Conservation (phyloP, 2,329 filamentous ascomycete genomes). For the Ampelomyces quisqualis region DNA sequence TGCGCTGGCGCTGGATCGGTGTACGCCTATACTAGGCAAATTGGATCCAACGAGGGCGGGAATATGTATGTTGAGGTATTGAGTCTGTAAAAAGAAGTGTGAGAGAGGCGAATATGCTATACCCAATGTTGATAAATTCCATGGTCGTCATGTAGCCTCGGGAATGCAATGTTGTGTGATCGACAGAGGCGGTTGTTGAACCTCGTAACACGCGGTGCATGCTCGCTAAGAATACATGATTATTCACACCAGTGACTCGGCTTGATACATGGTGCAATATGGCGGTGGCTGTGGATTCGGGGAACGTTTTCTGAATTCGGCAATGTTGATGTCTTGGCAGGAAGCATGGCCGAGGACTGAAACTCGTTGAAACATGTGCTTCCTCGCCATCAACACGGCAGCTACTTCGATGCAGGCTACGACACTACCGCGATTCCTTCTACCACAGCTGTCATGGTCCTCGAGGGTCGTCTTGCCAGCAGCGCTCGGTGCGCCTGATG, state of each 20-base stretch:
- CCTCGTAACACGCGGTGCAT: no score
- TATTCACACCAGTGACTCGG: no score
- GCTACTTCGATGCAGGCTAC: conserved; percentile 22
- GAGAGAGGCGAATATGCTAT: background rate
- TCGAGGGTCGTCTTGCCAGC: conserved; percentile 27
- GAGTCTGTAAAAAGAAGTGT: background rate
- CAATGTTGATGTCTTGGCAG: conserved; percentile 21
- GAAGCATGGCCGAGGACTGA: conserved; percentile 9
- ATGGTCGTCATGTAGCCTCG: no score
- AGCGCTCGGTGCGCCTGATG: conserved; percentile 13
- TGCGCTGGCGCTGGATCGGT: conserved; percentile 33
- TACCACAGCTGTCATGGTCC: conserved; percentile 42
- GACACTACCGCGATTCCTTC: conserved; percentile 43
- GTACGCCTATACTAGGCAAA: conserved; percentile 31
- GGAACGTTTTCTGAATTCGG: conserved; percentile 19
- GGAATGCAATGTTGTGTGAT: no score
- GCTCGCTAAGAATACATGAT: no score
- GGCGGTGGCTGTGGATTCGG: no score
- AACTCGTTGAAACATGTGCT: conserved; percentile 6
- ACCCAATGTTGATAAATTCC: no score
- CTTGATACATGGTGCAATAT: no score
- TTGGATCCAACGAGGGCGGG: conserved; percentile 42
- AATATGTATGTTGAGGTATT: conserved; percentile 44
- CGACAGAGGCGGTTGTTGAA: no score
- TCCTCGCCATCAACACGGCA: conserved; percentile 31